Evolutionary conservation across 1,139 yeast species (phyloP).

Genomic region (Candida sanyaensis): DNA sequence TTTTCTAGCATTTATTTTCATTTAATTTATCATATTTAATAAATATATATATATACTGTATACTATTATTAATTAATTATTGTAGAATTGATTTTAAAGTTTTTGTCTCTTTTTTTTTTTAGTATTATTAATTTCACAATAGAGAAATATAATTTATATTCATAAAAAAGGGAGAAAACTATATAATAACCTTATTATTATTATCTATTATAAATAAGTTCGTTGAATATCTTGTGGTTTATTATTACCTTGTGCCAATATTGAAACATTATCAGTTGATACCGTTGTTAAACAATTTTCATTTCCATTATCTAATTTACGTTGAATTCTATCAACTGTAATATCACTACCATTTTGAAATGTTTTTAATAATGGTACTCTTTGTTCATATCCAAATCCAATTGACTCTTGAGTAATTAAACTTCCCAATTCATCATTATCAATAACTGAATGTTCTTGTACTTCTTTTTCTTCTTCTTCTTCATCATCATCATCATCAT

Average conservation of each 20-base stretch:
- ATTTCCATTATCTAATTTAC: not conserved
- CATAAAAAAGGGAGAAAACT: too few relatives aligned
- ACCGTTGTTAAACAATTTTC: constrained; percentile 1
- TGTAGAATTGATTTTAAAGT: too few relatives aligned
- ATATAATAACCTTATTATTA: too few relatives aligned
- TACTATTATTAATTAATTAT: too few relatives aligned
- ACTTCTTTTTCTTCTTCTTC: too few relatives aligned
- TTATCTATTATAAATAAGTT: constrained; percentile 2
- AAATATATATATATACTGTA: too few relatives aligned
- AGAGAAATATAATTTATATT: too few relatives aligned
- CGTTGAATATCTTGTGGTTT: constrained; percentile 5
- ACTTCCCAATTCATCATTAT: constrained; percentile 15
- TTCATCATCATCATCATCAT: constrained; percentile 5
- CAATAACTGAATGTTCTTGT: not conserved
- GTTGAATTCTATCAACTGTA: constrained; percentile 4
- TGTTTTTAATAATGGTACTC: constrained; percentile 30
- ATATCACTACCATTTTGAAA: constrained; percentile 22
- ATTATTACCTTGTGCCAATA: constrained; percentile 1
- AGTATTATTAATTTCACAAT: too few relatives aligned
- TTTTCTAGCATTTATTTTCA: too few relatives aligned
- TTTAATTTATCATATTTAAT: too few relatives aligned
- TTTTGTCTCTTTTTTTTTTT: too few relatives aligned
- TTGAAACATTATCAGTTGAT: constrained; percentile 8
- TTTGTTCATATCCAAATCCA: constrained; percentile 23
- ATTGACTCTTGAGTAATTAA: constrained; percentile 22